phyloP scores from a whole-genome alignment of 768 basidiomycete genomes.

The Cystofilobasidium macerans region DNA sequence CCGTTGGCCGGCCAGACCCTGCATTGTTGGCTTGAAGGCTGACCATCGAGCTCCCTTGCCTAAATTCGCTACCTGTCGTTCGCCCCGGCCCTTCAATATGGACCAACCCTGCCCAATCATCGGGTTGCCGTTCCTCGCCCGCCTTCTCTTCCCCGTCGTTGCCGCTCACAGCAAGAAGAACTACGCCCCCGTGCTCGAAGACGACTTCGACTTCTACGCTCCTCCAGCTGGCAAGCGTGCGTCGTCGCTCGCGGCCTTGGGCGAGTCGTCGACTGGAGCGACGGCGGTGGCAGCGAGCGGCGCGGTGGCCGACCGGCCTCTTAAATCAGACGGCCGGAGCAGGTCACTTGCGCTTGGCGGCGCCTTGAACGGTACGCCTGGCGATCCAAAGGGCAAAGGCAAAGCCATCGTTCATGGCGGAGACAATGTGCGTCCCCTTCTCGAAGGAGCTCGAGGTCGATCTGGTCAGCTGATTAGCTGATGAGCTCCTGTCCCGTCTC shows the following conservation, averaged over 20 bases:
- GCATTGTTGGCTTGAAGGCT: too few species aligned
- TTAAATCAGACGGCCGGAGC: not conserved
- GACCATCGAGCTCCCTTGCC: too few species aligned
- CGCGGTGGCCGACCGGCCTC: not conserved
- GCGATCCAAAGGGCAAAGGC: conserved; percentile 1
- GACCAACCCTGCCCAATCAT: too few species aligned
- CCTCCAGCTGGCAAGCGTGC: not conserved
- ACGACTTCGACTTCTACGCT: too few species aligned
- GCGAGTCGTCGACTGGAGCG: not conserved
- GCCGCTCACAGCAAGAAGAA: too few species aligned
- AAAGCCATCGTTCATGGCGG: conserved; percentile 3
- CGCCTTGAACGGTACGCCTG: not conserved
- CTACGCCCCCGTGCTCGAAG: too few species aligned
- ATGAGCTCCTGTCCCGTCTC: not conserved
- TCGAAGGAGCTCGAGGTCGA: not conserved
- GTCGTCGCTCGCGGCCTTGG: not conserved
- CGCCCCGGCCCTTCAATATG: too few species aligned
- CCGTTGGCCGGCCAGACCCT: too few species aligned
- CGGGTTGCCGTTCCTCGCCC: too few species aligned
- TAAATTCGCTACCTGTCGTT: too few species aligned
- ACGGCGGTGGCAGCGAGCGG: not conserved
- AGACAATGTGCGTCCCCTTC: not conserved
- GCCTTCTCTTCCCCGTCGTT: too few species aligned
- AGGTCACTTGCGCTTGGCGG: not conserved
- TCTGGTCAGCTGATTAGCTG: not conserved